phyloP scores from a whole-genome alignment of 2,329 filamentous ascomycete species.

The Coleophoma crateriformis region DNA sequence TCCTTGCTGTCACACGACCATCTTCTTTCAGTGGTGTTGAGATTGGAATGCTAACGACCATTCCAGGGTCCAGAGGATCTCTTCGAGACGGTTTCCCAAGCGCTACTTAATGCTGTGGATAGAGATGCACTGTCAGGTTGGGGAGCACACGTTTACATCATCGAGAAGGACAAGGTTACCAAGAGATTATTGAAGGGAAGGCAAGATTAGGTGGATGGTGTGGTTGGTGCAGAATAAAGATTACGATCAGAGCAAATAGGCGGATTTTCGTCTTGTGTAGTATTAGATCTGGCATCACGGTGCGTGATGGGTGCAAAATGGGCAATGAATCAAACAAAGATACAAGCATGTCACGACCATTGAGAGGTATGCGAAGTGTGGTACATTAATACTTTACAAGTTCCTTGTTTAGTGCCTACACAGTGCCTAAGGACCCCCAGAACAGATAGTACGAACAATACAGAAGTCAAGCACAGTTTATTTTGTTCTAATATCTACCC shows the following conservation, averaged over 20 bases:
- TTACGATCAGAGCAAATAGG: conserved; percentile 4
- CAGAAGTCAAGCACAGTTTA: not conserved
- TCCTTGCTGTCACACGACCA: not conserved
- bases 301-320: conserved; percentile 12
- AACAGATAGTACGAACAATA: too few relatives aligned
- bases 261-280: conserved; percentile 18
- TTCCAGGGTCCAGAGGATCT: conserved; percentile 79
- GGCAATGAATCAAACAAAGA: conserved; percentile 8
- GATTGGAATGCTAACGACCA: not conserved
- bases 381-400: too few relatives aligned
- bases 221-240: not conserved
- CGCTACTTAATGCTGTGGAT: conserved; percentile 91
- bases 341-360: not conserved
- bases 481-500: conserved; percentile 18
- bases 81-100: conserved; percentile 97
- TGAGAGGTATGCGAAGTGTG: too few relatives aligned
- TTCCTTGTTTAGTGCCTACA: too few relatives aligned
- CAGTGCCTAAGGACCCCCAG: too few relatives aligned
- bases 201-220: conserved; percentile 63
- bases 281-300: conserved; percentile 15
- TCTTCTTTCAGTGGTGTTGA: too few relatives aligned
- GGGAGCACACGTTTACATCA: conserved; percentile 98
- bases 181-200: conserved; percentile 97
- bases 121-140: conserved; percentile 94
- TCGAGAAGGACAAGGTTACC: conserved; percentile 99